A percentile compares a stretch with the other conserved stretches of the same genome.
These are phyloP conservation scores for Aegilops bicornis DNA, from an alignment of 176 grass and related monocot genomes.

Conservation along the genomic window DNA sequence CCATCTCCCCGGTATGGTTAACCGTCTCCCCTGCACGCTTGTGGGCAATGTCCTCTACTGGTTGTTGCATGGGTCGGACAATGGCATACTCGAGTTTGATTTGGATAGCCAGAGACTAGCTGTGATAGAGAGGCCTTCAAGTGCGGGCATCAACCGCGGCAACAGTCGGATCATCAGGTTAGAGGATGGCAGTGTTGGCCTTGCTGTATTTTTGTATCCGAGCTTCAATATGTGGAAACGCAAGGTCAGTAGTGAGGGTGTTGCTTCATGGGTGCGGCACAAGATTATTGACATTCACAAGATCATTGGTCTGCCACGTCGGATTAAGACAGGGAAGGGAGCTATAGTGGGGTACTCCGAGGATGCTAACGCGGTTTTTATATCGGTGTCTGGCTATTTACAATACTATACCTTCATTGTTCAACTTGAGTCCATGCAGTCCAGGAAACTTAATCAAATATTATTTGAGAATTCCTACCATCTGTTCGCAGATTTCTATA, in stretches of 20 bases:
- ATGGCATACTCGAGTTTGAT: constrained; percentile 8
- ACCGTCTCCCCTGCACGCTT: background rate
- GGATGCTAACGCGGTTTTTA: background rate
- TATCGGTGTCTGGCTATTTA: background rate
- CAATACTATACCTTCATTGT: background rate
- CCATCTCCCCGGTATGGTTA: background rate
- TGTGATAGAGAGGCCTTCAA: background rate
- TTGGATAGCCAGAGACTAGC: background rate
- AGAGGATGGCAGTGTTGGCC: background rate
- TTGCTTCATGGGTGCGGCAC: background rate
- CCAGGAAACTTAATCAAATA: background rate
- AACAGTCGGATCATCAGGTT: background rate
- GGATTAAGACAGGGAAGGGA: background rate
- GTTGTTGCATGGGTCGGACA: background rate
- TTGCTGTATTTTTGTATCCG: background rate
- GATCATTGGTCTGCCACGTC: background rate
- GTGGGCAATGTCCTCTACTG: background rate
- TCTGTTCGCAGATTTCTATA: background rate
- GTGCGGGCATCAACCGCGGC: too few relatives aligned
- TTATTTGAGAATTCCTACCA: background rate
- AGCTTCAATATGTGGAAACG: background rate
- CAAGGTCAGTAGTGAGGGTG: background rate
- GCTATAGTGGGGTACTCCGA: background rate
- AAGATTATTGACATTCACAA: background rate
- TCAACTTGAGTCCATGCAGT: background rate